Base-by-base conservation (phyloP, 257 asterid species). In the Echites panduratus region DNA sequence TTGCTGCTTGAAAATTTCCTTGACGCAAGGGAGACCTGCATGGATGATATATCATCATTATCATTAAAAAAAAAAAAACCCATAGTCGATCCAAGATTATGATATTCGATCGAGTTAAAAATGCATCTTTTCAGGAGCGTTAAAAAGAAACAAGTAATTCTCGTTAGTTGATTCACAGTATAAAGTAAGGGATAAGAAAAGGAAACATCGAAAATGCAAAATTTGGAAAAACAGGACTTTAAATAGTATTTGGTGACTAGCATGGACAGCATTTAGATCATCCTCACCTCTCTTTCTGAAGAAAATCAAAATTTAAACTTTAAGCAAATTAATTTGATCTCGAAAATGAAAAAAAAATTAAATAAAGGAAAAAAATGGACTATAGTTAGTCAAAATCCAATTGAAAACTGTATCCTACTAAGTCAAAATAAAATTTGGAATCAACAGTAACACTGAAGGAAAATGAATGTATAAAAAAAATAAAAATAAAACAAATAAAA, bases 11-110 rank as follows among this genome's bases (percentile, higher is more conserved):
- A 52, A 79, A 24, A 24, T 68, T 73, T 84, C 81, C 73, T 90
- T 66, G 75, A 72, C 73, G 85, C 83, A 73, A 94, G 85, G 59
- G 99, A 91, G 58, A 91, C 98, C 99, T 94, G 89, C 71, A 40
- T 0, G 10, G 48, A 64, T 38, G 49, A 64, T 8, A 64, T 38
- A 64, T 64, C 13, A 38, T n/a, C 69, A 64, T 40, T 38, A 38
- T 35, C 48, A 32, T 32, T 4, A 57, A n/a, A 20, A 14, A 17
- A 4, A 38, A 5, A 38, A 35, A 17, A 27, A 13, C 24, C 22
- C 22, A 56, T 9, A 22, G 14, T 62, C 22, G 20, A 62, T 62
- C 45, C 40, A 62, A 19, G 45, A 32, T 17, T 56, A 0, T 14
- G 22, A 32, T 5, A 10, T 35, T 3, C 3, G 4, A 59, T 4